These are phyloP conservation scores for Pinus taeda DNA, from an alignment of 75 land plant genomes.

Conservation along the genomic window DNA sequence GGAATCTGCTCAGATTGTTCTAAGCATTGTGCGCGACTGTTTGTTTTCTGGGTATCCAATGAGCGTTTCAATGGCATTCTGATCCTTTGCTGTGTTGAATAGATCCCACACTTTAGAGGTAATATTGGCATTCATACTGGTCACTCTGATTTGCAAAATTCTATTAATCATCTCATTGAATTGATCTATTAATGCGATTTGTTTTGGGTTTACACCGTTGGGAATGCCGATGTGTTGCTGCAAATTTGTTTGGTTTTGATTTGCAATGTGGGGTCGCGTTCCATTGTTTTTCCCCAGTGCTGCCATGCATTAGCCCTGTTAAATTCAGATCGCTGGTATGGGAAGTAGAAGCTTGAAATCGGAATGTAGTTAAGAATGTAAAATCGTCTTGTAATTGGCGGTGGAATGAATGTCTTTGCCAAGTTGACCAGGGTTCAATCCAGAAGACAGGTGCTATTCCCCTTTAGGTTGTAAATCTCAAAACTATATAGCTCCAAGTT, in stretches of 20 bases:
- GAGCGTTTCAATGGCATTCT: not conserved
- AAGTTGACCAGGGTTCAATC: no score
- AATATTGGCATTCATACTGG: not conserved
- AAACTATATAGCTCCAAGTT: no score
- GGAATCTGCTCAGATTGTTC: not conserved
- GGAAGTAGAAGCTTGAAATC: not conserved
- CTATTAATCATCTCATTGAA: not conserved
- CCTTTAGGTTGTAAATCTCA: no score
- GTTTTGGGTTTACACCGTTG: not conserved
- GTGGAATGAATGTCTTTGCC: no score
- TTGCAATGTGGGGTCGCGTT: not conserved
- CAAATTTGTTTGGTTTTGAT: not conserved
- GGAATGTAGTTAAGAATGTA: not conserved
- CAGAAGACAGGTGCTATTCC: no score
- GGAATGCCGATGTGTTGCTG: not conserved
- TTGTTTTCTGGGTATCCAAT: not conserved
- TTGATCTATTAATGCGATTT: not conserved
- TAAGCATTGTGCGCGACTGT: not conserved
- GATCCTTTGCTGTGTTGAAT: not conserved
- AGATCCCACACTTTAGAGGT: conserved; percentile 5
- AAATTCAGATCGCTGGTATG: not conserved
- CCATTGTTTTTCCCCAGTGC: not conserved
- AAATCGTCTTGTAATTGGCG: not conserved
- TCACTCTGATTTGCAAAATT: not conserved
- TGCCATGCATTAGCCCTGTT: not conserved